Percentiles rank a stretch among this genome's conserved stretches.
These are phyloP conservation scores for Chaetomiaceae sp. DNA, from an alignment of 2,329 filamentous ascomycete species.

Conservation along the genomic window DNA sequence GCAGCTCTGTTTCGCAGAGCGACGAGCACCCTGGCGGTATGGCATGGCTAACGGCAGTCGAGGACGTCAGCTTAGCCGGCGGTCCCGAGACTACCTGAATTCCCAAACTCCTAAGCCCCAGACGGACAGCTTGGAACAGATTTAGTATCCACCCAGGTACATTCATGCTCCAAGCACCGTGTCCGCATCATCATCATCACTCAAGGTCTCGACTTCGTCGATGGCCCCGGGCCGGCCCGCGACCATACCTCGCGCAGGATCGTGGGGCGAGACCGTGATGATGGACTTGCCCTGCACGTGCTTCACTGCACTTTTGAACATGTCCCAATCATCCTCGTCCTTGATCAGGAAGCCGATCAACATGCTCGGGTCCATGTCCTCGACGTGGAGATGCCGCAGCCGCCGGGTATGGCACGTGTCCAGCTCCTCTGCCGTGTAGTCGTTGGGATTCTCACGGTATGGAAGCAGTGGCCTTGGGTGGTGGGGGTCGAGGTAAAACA, in stretches of 20 bases:
- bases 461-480: constrained; percentile 73
- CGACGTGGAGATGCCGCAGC: constrained; percentile 74
- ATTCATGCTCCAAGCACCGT: constrained; percentile 30
- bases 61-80: too few relatives aligned
- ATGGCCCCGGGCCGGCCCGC: constrained; percentile 67
- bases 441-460: constrained; percentile 50
- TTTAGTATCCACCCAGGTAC: not conserved
- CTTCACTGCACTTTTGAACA: constrained; percentile 73
- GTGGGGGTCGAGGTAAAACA: constrained; percentile 96
- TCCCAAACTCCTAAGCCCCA: too few relatives aligned
- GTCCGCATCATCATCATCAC: constrained; percentile 62
- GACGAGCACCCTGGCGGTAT: not conserved
- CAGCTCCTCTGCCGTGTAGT: constrained; percentile 69
- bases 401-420: constrained; percentile 83
- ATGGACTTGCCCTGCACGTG: constrained; percentile 78
- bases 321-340: constrained; percentile 75
- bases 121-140: too few relatives aligned
- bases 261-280: constrained; percentile 73
- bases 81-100: too few relatives aligned
- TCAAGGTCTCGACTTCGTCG: constrained; percentile 85
- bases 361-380: constrained; percentile 98
- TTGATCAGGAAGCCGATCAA: constrained; percentile 86
- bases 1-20: not conserved
- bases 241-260: constrained; percentile 53
- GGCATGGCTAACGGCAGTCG: too few relatives aligned